A percentile compares a stretch with the other conserved stretches of the same genome.
Conservation (phyloP, 1,139 yeast genomes). For the Zygosaccharomyces sapae region DNA sequence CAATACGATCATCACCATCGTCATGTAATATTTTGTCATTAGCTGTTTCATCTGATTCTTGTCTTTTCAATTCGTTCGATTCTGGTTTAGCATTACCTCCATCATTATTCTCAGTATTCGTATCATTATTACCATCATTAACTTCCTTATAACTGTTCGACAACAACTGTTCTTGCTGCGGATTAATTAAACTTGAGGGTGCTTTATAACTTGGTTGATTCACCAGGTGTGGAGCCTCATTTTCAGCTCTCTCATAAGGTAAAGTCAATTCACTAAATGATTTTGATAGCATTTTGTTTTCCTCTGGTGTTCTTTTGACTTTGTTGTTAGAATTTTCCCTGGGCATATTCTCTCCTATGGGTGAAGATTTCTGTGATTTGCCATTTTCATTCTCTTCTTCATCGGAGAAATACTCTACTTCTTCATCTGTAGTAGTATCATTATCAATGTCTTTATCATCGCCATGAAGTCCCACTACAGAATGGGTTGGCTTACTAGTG, state of each 20-base stretch:
- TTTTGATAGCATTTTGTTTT: conserved; percentile 8
- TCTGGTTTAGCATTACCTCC: conserved; percentile 1
- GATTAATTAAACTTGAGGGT: conserved; percentile 25
- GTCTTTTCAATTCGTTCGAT: conserved; percentile 7
- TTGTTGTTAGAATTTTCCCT: conserved; percentile 5
- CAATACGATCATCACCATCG: conserved; percentile 22
- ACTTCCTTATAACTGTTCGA: background rate
- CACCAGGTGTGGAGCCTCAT: conserved; percentile 2
- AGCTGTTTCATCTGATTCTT: background rate
- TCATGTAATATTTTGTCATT: conserved; percentile 13
- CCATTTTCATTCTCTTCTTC: conserved; percentile 38
- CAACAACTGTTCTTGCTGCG: conserved; percentile 4
- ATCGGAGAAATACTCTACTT: conserved; percentile 31
- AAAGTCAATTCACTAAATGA: conserved; percentile 11
- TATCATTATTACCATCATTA: background rate
- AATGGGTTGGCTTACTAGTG: conserved; percentile 29
- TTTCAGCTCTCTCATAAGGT: conserved; percentile 9
- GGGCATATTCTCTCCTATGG: conserved; percentile 2
- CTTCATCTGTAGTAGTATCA: conserved; percentile 28
- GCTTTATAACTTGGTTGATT: conserved; percentile 29
- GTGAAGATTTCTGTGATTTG: conserved; percentile 34
- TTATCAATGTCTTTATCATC: conserved; percentile 21
- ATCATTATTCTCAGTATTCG: conserved; percentile 1
- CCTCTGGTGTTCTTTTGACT: conserved; percentile 5
- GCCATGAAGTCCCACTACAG: conserved; percentile 28